Base-by-base conservation (phyloP, 345 rosid genomes). In the Lumnitzera racemosa region DNA sequence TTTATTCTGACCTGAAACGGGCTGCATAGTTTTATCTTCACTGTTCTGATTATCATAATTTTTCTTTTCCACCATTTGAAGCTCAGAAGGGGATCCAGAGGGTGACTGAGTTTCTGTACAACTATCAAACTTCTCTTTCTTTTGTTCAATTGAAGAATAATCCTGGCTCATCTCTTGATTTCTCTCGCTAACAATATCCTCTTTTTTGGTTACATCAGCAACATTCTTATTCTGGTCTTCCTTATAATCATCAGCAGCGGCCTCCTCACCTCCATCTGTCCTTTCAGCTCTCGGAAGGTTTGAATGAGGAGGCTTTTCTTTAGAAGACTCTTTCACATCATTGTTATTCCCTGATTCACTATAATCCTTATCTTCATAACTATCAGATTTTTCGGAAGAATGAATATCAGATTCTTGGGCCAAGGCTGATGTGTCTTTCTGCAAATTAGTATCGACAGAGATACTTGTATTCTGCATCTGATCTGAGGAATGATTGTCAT, bases 11-110 rank as follows among this genome's bases (percentile, higher is more conserved):
- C 81, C 79, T 5, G 61, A 41, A 57, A 47, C 72, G 66, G 83
- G 76, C 61, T 76, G 83, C 43, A 53, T n/a, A 72, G 63, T 60
- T 63, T 72, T 72, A 61, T 71, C 71, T 71, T 85, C 96, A 54
- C 55, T 84, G 53, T 74, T 81, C 77, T 70, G 83, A 61, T 77
- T 70, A 75, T 80, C 76, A 62, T 24, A 67, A 31, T 74, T 75
- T 62, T 74, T 88, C 65, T 68, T 81, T 74, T 80, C 91, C 62
- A 63, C 56, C 47, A 72, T 53, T 60, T 78, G 85, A 58, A 76
- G 61, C 63, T 79, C 92, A 57, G 85, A 51, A 72, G 80, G 62
- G 55, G 76, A 68, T 70, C 55, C 80, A 4, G 73, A 47, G 52
- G 78, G 60, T 15, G 72, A 64, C 63, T 60, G 71, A 65, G 69